These are phyloP conservation scores for Calonectria ilicicola DNA, from an alignment of 2,329 filamentous ascomycete genomes.

Conservation along the genomic window DNA sequence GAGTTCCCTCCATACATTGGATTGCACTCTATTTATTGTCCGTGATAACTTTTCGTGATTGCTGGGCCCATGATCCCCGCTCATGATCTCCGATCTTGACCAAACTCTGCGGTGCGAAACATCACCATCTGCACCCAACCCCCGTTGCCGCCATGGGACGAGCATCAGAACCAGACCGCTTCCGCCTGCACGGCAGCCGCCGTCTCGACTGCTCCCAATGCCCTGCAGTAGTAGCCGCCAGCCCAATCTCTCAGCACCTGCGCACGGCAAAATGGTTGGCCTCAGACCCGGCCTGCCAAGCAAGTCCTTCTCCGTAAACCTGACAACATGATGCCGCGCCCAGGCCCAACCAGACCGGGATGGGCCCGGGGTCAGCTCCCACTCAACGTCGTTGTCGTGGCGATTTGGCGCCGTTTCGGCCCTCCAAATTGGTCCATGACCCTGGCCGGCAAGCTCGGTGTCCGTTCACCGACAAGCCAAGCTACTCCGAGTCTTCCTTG, in stretches of 20 bases:
- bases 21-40: neutral
- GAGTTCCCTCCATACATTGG: neutral
- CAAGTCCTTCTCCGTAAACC: neutral
- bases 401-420: conserved; percentile 41
- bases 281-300: neutral
- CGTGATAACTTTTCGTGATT: neutral
- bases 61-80: conserved; percentile 30
- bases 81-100: conserved; percentile 37
- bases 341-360: conserved; percentile 9
- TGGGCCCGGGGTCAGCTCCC: neutral
- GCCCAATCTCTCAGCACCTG: neutral
- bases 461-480: conserved; percentile 4
- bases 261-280: neutral
- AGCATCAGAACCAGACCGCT: neutral
- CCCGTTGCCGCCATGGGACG: neutral
- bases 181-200: neutral
- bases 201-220: neutral
- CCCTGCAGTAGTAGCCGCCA: neutral
- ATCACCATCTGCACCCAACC: neutral
- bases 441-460: conserved; percentile 1
- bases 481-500: neutral
- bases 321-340: conserved; percentile 3
- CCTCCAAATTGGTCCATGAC: conserved; percentile 16
- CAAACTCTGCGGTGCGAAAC: neutral
- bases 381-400: conserved; percentile 42